phyloP scores from a whole-genome alignment of 495 filamentous ascomycete species.

The Trichoderma gamsii region DNA sequence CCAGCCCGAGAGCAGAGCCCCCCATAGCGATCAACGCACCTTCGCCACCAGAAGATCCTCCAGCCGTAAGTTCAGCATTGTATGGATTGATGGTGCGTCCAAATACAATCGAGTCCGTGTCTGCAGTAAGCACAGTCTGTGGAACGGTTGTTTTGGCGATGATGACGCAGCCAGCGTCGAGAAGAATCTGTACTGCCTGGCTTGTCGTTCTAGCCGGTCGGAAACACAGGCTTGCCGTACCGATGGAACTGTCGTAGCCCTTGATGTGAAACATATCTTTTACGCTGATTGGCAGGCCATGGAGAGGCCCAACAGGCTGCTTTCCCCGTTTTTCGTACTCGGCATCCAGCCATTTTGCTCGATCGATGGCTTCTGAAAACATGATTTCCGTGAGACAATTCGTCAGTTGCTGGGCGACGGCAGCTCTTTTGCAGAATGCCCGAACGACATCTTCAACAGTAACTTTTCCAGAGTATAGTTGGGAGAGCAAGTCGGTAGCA shows the following conservation, averaged over 20 bases:
- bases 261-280: slow-evolving; percentile 63
- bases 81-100: slow-evolving; percentile 59
- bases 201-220: neutral
- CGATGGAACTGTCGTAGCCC: slow-evolving; percentile 20
- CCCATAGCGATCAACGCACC: slow-evolving; percentile 45
- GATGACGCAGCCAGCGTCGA: slow-evolving; percentile 40
- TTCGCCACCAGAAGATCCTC: slow-evolving; percentile 57
- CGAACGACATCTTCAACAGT: slow-evolving; percentile 26
- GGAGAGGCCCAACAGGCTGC: slow-evolving; percentile 51
- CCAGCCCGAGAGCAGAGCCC: slow-evolving; percentile 39
- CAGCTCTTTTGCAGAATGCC: slow-evolving; percentile 33
- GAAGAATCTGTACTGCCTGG: slow-evolving; percentile 27
- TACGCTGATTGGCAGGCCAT: slow-evolving; percentile 60
- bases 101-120: slow-evolving; percentile 56
- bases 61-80: slow-evolving; percentile 50
- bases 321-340: slow-evolving; percentile 40
- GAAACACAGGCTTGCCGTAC: neutral
- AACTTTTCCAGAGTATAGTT: slow-evolving; percentile 25
- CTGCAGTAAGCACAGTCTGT: slow-evolving; percentile 46
- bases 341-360: slow-evolving; percentile 53
- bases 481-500: slow-evolving; percentile 26
- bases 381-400: slow-evolving; percentile 65
- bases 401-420: slow-evolving; percentile 31
- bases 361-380: slow-evolving; percentile 53
- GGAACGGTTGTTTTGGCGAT: slow-evolving; percentile 50